Base-by-base conservation (phyloP, 768 basidiomycete genomes). In the Ramaria sp. region DNA sequence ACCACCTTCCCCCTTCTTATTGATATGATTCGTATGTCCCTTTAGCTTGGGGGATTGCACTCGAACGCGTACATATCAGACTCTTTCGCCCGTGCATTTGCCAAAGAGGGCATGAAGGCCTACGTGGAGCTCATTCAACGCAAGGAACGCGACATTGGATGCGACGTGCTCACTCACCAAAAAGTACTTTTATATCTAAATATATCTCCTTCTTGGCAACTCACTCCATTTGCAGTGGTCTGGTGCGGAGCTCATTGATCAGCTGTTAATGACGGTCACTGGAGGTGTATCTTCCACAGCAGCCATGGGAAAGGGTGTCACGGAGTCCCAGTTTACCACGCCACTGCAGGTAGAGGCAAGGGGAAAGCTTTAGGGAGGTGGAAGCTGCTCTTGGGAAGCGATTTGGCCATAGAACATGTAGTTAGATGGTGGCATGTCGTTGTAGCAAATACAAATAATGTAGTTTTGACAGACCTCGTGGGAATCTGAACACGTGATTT, bases 301-400 rank as follows among this genome's bases (percentile, higher is more conserved):
- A n/a, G 95, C 96, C n/a, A 98, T 98, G 95, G 96, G 95, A 51
- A 83, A 84, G 63, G 95, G 95, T 56, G 92, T 95, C 31, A 96
- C 93, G 0, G 93, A 96, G 73, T 71, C 83, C 38, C 93, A 95
- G 69, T 96, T 95, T 72, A 65, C 63, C 59, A 49, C 72, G 7
- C 41, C 52, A 17, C 17, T 43, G n/a, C 42, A 43, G 42, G 20
- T 43, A 43, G 42, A 43, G 20, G 48, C 30, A 1, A 52, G 37
- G 51, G 37, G 51, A 7, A 52, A 52, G 34, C 51, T 52, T 10
- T 52, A 52, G 51, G 48, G 27, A 13, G n/a, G 48, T 49, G 3
- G 13, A 10, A 37, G 27, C 27, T 27, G 27, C 34, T 3, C 34
- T 37, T 37, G 34, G 34, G 9, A 37, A 37, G 34, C 10, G 34